Base-by-base conservation (phyloP, 768 basidiomycete species). In the Leucocoprinus sp. region DNA sequence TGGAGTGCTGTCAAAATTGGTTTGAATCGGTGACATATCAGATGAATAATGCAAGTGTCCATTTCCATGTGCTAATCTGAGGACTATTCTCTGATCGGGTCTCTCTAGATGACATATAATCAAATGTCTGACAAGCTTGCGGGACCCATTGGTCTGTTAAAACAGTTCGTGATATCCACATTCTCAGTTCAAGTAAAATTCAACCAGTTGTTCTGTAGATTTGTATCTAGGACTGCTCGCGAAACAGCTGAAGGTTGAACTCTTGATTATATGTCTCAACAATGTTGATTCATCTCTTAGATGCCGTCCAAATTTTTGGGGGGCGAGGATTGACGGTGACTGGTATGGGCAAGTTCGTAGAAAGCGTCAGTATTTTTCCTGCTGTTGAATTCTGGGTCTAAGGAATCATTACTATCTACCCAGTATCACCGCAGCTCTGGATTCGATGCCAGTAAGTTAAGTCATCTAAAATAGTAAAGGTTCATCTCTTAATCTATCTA, bases 1-100 rank as follows among this genome's bases (percentile, higher is more conserved):
- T 93, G 33, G 93, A 98, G 65, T 75, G 73, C 15, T 80, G 71
- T 50, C 93, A 95, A 57, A 80, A 80, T 39, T 96, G 91, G 91
- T 75, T 93, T 8, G 93, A 98, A 69, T 75, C 71, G 17, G 69
- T 96, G 43, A 96, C 92, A 2, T 79, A 84, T 59, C 92, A 96
- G 61, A 93, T 95, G 91, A 89, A 84, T 59, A 81, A 90, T 56
- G 86, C 88, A 44, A 26, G 72, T 45, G 24, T 19, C 33, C 9
- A 21, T 11, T 31, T 58, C n/a, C 4, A 27, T 14, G 3, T 8
- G 5, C 39, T 11, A n/a, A 11, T 26, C 9, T 39, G 19, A 14
- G 21, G 38, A 23, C n/a, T 8, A 9, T 8, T 37, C 19, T 29
- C 37, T 45, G 18, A 42, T 31, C 9, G 35, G 21, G 27, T 23